Percentiles rank a stretch among this genome's conserved stretches.
These are phyloP conservation scores for Gloeostereum incarnatum DNA, from an alignment of 768 basidiomycete genomes.

Conservation along the genomic window DNA sequence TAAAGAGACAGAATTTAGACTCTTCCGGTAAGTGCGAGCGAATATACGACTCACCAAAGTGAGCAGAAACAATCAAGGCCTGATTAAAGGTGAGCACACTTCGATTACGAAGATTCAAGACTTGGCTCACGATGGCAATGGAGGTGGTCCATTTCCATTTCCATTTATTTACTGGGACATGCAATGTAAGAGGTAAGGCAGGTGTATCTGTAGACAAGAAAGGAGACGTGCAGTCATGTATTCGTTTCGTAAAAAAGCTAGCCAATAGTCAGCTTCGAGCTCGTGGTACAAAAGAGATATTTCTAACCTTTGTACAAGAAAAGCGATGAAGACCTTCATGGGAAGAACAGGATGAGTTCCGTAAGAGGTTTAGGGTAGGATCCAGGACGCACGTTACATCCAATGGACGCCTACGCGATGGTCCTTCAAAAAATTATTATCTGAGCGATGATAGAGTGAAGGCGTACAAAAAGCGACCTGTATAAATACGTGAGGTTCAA, in stretches of 20 bases:
- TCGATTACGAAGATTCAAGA: slow-evolving; percentile 8
- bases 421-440: not conserved
- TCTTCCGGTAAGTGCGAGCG: slow-evolving; percentile 7
- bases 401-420: slow-evolving; percentile 5
- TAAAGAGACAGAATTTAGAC: too few relatives aligned
- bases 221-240: slow-evolving; percentile 16
- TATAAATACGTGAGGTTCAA: too few relatives aligned
- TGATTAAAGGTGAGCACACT: too few relatives aligned
- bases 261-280: not conserved
- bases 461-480: slow-evolving; percentile 27
- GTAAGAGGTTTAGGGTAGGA: too few relatives aligned
- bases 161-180: slow-evolving; percentile 21
- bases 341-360: not conserved
- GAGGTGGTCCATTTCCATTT: too few relatives aligned
- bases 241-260: slow-evolving; percentile 24
- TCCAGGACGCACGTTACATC: slow-evolving; percentile 9
- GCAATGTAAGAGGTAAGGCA: not conserved
- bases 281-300: not conserved
- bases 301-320: slow-evolving; percentile 14
- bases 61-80: not conserved
- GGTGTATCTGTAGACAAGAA: not conserved
- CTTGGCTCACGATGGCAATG: slow-evolving; percentile 23
- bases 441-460: not conserved
- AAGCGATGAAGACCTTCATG: slow-evolving; percentile 11
- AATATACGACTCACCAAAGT: slow-evolving; percentile 17